A percentile compares a stretch with the other conserved stretches of the same genome.
phyloP scores from a whole-genome alignment of 2,329 filamentous ascomycete genomes.

The Colletotrichum destructivum region DNA sequence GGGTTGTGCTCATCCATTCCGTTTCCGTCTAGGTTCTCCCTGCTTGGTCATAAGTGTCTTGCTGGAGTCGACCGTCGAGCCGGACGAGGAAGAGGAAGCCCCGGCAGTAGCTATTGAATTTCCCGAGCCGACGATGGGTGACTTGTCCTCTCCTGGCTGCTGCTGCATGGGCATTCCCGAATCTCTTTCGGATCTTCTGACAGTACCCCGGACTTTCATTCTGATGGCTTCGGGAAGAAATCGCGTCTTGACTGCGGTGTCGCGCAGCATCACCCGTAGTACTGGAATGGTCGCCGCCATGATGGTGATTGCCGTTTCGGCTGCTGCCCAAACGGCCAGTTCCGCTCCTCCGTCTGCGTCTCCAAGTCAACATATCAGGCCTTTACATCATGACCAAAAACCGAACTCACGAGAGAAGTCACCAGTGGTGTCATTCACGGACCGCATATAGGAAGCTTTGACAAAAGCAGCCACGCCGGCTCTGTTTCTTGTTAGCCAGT shows the following conservation, averaged over 20 bases:
- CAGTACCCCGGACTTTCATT: constrained; percentile 9
- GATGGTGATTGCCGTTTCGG: constrained; percentile 53
- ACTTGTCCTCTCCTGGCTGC: constrained; percentile 1
- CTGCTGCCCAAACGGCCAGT: constrained; percentile 42
- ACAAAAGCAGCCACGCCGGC: constrained; percentile 43
- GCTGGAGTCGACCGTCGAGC: constrained; percentile 25
- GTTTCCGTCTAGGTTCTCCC: neutral
- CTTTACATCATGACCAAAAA: neutral
- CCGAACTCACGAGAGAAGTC: constrained; percentile 36
- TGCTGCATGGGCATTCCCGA: neutral
- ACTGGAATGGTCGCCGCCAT: constrained; percentile 53
- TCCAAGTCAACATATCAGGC: constrained; percentile 14
- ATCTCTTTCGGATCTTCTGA: constrained; percentile 25
- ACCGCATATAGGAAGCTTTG: constrained; percentile 39
- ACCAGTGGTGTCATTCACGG: constrained; percentile 33
- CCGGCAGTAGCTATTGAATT: constrained; percentile 34
- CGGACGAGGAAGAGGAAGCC: constrained; percentile 18
- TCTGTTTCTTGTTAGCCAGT: constrained; percentile 17
- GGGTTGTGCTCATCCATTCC: neutral
- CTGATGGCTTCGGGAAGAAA: constrained; percentile 36
- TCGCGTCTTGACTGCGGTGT: constrained; percentile 25
- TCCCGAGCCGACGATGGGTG: constrained; percentile 18
- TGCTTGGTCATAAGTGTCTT: constrained; percentile 7
- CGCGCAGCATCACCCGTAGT: constrained; percentile 41
- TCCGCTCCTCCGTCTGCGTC: constrained; percentile 45